A percentile compares a stretch with the other conserved stretches of the same genome.
These are phyloP conservation scores for Cutaneotrichosporon sp. DNA, from an alignment of 1,284 basidiomycete genomes.

Conservation along the genomic window DNA sequence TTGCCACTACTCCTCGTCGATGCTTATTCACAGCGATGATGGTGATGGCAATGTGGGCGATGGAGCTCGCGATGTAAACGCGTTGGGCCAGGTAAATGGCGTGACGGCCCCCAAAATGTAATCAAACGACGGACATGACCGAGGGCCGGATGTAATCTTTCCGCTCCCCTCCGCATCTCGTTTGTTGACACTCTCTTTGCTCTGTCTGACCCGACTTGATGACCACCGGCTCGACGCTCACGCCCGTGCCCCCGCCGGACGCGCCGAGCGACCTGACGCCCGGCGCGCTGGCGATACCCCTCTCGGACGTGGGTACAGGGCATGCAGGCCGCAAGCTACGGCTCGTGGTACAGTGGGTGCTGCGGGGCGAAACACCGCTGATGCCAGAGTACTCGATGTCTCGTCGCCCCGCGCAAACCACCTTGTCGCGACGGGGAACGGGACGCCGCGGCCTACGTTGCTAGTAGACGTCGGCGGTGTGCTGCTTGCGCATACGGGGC, in stretches of 20 bases:
- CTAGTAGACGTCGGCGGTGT: no score
- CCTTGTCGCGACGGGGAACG: no score
- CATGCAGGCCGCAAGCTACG: constrained; percentile 2
- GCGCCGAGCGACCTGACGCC: constrained; percentile 3
- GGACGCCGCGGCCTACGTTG: no score
- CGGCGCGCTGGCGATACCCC: neutral
- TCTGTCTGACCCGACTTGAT: neutral
- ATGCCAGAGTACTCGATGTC: no score
- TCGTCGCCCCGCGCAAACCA: no score
- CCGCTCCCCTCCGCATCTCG: neutral
- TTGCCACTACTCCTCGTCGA: no score
- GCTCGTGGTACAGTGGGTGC: constrained; percentile 3
- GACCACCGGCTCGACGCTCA: neutral
- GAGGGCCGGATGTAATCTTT: neutral
- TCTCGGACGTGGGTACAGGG: neutral
- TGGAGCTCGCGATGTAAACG: neutral
- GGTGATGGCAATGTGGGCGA: neutral
- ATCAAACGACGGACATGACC: neutral
- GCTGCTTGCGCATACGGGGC: no score
- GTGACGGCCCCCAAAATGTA: neutral
- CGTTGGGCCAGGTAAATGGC: neutral
- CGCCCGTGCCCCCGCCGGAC: neutral
- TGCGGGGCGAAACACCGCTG: no score
- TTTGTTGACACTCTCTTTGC: neutral
- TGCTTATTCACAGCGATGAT: no score